Evolutionary conservation across 2,329 filamentous ascomycete species (phyloP).

Genomic region (Canariomyces notabilis): DNA sequence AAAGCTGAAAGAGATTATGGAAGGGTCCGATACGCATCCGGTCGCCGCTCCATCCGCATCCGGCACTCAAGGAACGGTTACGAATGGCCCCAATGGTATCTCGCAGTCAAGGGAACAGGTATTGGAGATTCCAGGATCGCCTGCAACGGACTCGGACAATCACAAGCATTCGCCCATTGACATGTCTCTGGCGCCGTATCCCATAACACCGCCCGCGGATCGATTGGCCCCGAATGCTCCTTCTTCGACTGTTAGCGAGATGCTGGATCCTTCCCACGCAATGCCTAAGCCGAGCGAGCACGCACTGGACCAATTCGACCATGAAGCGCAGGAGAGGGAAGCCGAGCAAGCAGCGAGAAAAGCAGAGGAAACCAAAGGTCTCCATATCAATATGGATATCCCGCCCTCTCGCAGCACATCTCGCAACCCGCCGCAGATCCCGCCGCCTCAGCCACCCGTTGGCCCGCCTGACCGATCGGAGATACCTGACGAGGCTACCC

Average conservation of each 20-base stretch:
- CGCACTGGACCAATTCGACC: conserved; percentile 52
- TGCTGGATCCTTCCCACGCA: conserved; percentile 51
- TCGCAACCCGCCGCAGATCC: conserved; percentile 46
- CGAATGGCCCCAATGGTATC: conserved; percentile 17
- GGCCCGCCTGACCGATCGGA: conserved; percentile 41
- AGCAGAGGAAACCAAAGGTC: conserved; percentile 40
- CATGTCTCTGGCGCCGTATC: conserved; percentile 56
- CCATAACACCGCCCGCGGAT: conserved; percentile 59
- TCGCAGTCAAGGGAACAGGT: conserved; percentile 29
- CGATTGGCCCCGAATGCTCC: conserved; percentile 33
- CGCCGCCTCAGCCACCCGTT: conserved; percentile 47
- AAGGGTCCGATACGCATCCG: conserved; percentile 33
- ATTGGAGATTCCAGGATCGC: conserved; percentile 42
- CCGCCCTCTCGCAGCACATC: conserved; percentile 54
- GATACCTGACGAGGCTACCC: conserved; percentile 39
- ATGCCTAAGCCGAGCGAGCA: conserved; percentile 60
- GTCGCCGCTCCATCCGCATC: conserved; percentile 18
- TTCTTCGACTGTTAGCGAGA: conserved; percentile 43
- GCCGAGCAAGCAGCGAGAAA: conserved; percentile 43
- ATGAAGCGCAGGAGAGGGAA: conserved; percentile 47
- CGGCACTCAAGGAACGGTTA: conserved; percentile 11
- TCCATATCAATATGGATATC: conserved; percentile 47
- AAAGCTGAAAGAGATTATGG: conserved; percentile 73
- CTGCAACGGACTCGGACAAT: conserved; percentile 46
- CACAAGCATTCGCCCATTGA: conserved; percentile 55